Percentiles rank a stretch among this genome's conserved stretches.
phyloP scores from a whole-genome alignment of 164 flowering plant genomes.

The Stephania japonica region DNA sequence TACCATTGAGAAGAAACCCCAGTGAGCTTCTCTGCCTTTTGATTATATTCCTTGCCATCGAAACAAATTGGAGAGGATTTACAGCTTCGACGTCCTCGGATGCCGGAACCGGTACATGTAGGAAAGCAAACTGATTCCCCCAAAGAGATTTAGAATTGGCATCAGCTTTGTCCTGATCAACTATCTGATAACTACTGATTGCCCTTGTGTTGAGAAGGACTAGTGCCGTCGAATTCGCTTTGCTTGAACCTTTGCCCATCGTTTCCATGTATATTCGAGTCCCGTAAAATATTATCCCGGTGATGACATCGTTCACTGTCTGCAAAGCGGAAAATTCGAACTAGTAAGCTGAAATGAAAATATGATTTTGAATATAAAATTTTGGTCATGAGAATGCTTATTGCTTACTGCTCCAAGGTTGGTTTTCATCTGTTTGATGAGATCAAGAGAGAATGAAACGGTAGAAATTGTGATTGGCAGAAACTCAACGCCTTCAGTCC shows the following conservation, averaged over 20 bases:
- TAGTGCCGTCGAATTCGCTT: constrained; percentile 32
- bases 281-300: constrained; percentile 46
- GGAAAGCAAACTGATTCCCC: constrained; percentile 40
- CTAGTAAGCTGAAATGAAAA: not conserved
- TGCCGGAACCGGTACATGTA: constrained; percentile 21
- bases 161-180: constrained; percentile 30
- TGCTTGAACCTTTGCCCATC: constrained; percentile 7
- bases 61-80: constrained; percentile 35
- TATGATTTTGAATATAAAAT: not conserved
- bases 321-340: constrained; percentile 14
- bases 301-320: constrained; percentile 56
- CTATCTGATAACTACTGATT: constrained; percentile 28
- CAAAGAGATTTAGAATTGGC: constrained; percentile 19
- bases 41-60: constrained; percentile 25
- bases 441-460: constrained; percentile 36
- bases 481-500: constrained; percentile 28
- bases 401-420: constrained; percentile 56
- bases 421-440: constrained; percentile 40
- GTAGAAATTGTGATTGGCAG: constrained; percentile 33
- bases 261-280: constrained; percentile 48
- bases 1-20: constrained; percentile 35
- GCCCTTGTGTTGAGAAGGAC: constrained; percentile 55
- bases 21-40: constrained; percentile 31
- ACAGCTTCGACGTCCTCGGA: not conserved
- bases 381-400: constrained; percentile 17